These are phyloP conservation scores for Xerocomus nothofagi DNA, from an alignment of 1,284 basidiomycete genomes.

Conservation along the genomic window DNA sequence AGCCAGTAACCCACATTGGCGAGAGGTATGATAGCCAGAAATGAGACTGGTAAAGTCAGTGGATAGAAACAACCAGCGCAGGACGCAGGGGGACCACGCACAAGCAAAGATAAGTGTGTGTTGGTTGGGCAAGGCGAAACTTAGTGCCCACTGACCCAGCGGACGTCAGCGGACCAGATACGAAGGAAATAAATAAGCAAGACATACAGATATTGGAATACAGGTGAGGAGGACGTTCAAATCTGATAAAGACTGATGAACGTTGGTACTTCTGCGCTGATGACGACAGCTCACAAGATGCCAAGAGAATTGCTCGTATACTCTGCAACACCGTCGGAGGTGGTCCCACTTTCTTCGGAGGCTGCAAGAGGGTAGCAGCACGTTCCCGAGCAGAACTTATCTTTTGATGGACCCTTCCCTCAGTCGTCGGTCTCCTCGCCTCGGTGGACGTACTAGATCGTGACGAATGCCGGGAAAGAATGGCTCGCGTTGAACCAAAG, in stretches of 20 bases:
- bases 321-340: conserved; percentile 44
- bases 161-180: conserved; percentile 3
- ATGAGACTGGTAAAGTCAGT: conserved; percentile 49
- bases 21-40: conserved; percentile 68
- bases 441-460: conserved; percentile 4
- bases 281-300: conserved; percentile 45
- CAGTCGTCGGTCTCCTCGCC: conserved; percentile 1
- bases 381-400: conserved; percentile 8
- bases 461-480: conserved; percentile 1
- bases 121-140: conserved; percentile 53
- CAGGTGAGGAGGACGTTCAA: conserved; percentile 61
- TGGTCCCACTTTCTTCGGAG: conserved; percentile 38
- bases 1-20: conserved; percentile 53
- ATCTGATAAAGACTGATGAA: conserved; percentile 39
- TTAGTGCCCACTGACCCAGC: conserved; percentile 60
- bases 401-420: conserved; percentile 2
- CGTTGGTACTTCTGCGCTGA: no score
- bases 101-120: conserved; percentile 70
- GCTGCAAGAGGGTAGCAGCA: conserved; percentile 30
- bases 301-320: conserved; percentile 46
- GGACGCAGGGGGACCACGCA: conserved; percentile 36
- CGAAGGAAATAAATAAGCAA: neutral
- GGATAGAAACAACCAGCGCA: neutral
- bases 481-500: neutral
- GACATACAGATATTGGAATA: conserved; percentile 65